Evolutionary conservation across 2,329 filamentous ascomycete species (phyloP).

Genomic region (Fusarium euwallaceae): DNA sequence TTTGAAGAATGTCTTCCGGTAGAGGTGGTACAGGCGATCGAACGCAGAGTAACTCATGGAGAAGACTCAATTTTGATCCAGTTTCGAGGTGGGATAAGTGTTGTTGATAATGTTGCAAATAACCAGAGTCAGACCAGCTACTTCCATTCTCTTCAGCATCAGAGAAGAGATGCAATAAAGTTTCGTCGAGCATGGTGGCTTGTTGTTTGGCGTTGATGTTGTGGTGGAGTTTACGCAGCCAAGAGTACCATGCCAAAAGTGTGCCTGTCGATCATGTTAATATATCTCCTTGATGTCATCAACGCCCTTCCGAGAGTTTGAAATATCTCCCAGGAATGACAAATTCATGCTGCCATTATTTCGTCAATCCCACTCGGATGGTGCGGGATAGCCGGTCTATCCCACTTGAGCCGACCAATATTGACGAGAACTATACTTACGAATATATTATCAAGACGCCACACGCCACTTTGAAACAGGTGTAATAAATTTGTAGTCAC

Average conservation of each 20-base stretch:
- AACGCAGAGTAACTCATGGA: constrained; percentile 32
- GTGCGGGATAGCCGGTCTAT: constrained; percentile 15
- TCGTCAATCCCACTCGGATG: constrained; percentile 24
- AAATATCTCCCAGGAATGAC: not conserved
- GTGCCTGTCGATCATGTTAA: not conserved
- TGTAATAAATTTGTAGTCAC: not conserved
- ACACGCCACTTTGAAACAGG: not conserved
- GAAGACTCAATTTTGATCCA: constrained; percentile 21
- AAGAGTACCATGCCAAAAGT: not conserved
- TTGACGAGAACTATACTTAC: not conserved
- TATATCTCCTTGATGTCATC: no score
- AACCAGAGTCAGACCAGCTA: not conserved
- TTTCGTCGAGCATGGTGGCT: constrained; percentile 12
- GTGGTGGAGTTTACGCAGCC: not conserved
- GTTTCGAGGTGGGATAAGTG: constrained; percentile 36
- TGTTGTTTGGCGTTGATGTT: not conserved
- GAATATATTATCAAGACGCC: not conserved
- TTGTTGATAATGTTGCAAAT: constrained; percentile 22
- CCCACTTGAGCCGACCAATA: not conserved
- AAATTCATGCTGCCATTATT: not conserved
- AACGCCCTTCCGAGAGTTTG: not conserved
- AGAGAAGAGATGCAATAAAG: constrained; percentile 20
- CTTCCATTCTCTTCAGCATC: constrained; percentile 4
- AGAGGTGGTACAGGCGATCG: constrained; percentile 28
- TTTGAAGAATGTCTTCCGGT: not conserved